A percentile compares a stretch with the other conserved stretches of the same genome.
phyloP scores from a whole-genome alignment of 768 basidiomycete species.

The Dioszegia hungarica region DNA sequence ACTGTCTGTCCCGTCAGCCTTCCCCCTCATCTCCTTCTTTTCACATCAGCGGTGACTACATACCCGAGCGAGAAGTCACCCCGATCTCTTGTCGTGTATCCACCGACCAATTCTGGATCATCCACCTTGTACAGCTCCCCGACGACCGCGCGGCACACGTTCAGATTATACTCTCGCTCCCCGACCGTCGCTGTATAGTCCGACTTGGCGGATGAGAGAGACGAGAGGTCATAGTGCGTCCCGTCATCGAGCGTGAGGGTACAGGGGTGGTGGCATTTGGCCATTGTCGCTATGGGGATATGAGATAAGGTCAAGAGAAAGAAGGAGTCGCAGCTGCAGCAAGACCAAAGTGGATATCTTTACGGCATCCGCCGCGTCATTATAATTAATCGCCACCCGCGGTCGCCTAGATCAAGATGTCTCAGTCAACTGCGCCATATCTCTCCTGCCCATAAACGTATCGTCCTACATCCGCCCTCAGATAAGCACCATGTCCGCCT shows the following conservation, averaged over 20 bases:
- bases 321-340: no score
- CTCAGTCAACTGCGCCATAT: not conserved
- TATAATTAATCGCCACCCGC: no score
- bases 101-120: slow-evolving; percentile 39
- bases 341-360: no score
- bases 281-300: not conserved
- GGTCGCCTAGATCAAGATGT: no score
- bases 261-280: slow-evolving; percentile 19
- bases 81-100: slow-evolving; percentile 24
- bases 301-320: not conserved
- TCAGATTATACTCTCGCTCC: slow-evolving; percentile 38
- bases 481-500: no score
- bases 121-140: slow-evolving; percentile 42
- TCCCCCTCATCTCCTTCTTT: no score
- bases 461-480: no score
- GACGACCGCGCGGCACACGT: slow-evolving; percentile 44
- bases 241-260: slow-evolving; percentile 43
- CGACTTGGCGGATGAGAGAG: slow-evolving; percentile 32
- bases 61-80: slow-evolving; percentile 47
- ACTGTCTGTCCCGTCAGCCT: slow-evolving; percentile 50
- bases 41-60: no score
- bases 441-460: no score
- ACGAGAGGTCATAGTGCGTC: slow-evolving; percentile 46
- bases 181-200: slow-evolving; percentile 34
- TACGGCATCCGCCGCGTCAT: not conserved